Base-by-base conservation (phyloP, 768 basidiomycete genomes). In the Agrocybe praecox region DNA sequence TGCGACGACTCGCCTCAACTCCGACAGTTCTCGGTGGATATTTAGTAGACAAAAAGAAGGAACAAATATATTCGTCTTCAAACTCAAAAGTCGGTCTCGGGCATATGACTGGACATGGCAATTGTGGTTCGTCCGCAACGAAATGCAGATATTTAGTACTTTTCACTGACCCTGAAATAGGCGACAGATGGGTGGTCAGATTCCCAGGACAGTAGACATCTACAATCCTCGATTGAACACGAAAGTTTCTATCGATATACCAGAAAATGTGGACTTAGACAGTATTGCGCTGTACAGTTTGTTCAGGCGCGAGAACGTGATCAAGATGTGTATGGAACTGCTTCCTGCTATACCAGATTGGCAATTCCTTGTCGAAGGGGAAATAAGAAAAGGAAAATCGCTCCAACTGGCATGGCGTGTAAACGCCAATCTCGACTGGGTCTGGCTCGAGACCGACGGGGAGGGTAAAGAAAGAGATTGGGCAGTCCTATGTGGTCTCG, bases 41-140 rank as follows among this genome's bases (percentile, higher is more conserved):
- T 79, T 89, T 54, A 78, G 75, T 52, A 72, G 77, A 11, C 68
- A 72, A 0, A 81, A 79, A 49, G 81, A 83, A 57, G 93, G 94
- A 5, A 92, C 88, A 0, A 89, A 94, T 60, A 82, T 96, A 23
- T 96, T 95, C 69, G 79, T 96, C 24, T 91, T 96, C 71, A 96
- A 96, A 65, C 64, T 78, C 17, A 92, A 89, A 68, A 87, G 85
- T 59, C 83, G 91, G 24, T 86, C 89, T 6, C 77, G 93, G 50
- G 88, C 91, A 1, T 79, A 84, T 36, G 94, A 97, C 69, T 98
- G 96, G 96, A 78, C 86, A 45, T 97, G 94, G 95, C 80, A 84
- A 51, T 74, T 97, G 46, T 94, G 92, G 94, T 88, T 62, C 53
- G 73, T 53, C 2, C 33, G 36, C 14, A 40, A 40, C 14, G 36